These are phyloP conservation scores for Dryadomyces quercus-mongolicae DNA, from an alignment of 2,329 filamentous ascomycete genomes.

Conservation along the genomic window DNA sequence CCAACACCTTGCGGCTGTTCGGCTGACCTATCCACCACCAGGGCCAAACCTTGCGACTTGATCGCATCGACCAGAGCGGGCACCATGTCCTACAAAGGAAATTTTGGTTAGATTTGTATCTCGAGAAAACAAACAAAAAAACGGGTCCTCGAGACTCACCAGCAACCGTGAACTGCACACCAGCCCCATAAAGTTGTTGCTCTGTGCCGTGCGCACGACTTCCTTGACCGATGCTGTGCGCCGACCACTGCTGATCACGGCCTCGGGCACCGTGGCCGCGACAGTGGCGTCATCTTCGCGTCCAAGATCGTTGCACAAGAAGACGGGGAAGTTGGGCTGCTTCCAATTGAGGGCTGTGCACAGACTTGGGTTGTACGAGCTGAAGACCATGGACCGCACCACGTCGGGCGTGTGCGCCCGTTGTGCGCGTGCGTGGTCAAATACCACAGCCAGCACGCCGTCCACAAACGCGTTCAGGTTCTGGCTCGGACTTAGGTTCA, in stretches of 20 bases:
- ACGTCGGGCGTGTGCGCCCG: slow-evolving; percentile 54
- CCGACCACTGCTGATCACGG: slow-evolving; percentile 47
- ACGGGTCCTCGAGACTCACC: slow-evolving; percentile 45
- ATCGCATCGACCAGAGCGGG: slow-evolving; percentile 86
- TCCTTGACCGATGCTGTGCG: slow-evolving; percentile 85
- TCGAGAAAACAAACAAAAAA: neutral
- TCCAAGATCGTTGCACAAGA: slow-evolving; percentile 88
- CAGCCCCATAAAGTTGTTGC: slow-evolving; percentile 96
- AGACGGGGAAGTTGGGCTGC: slow-evolving; percentile 93
- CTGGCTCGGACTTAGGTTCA: slow-evolving; percentile 52
- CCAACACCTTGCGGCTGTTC: slow-evolving; percentile 30
- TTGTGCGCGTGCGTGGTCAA: slow-evolving; percentile 71
- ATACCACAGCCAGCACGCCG: slow-evolving; percentile 70
- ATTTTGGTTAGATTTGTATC: neutral
- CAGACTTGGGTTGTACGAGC: slow-evolving; percentile 78
- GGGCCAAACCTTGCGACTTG: slow-evolving; percentile 83
- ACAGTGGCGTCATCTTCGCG: slow-evolving; percentile 31
- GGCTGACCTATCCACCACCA: slow-evolving; percentile 77
- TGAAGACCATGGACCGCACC: slow-evolving; percentile 83
- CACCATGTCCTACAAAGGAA: slow-evolving; percentile 61
- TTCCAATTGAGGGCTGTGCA: slow-evolving; percentile 98
- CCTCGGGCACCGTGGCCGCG: slow-evolving; percentile 21
- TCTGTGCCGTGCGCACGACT: slow-evolving; percentile 80
- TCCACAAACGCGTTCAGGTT: slow-evolving; percentile 86
- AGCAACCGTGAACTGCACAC: slow-evolving; percentile 80